These are phyloP conservation scores for Sphagnum magellanicum DNA, from an alignment of 228 moss, liverwort and hornwort genomes.

Conservation along the genomic window DNA sequence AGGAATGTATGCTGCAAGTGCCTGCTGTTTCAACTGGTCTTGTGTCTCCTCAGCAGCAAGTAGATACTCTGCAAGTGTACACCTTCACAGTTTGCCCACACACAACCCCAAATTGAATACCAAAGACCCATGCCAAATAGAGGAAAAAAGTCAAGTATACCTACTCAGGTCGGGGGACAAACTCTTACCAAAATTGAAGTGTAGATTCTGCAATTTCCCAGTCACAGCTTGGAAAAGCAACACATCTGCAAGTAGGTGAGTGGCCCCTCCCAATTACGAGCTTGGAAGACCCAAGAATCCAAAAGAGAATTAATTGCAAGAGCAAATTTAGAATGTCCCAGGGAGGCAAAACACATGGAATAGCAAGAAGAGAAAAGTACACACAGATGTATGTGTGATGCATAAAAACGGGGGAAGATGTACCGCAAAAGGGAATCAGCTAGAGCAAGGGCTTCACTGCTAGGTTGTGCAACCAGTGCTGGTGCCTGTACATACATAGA, in stretches of 20 bases:
- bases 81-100: conserved; percentile 35
- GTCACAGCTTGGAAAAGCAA: conserved; percentile 75
- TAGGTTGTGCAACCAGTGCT: conserved; percentile 77
- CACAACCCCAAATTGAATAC: neutral
- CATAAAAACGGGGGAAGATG: conserved; percentile 7
- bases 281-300: no score
- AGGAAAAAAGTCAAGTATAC: neutral
- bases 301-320: neutral
- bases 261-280: no score
- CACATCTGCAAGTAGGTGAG: conserved; percentile 50
- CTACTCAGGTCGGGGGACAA: conserved; percentile 4
- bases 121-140: neutral
- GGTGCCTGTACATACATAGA: conserved; percentile 58
- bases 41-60: conserved; percentile 44
- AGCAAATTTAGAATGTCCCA: neutral
- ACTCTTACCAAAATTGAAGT: conserved; percentile 81
- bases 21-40: conserved; percentile 48
- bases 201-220: conserved; percentile 89
- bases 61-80: conserved; percentile 80
- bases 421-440: conserved; percentile 81
- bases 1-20: conserved; percentile 54
- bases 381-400: neutral
- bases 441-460: conserved; percentile 67
- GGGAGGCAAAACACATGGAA: no score
- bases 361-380: neutral